Evolutionary conservation across 2,329 filamentous ascomycete species (phyloP).

Genomic region (Talaromyces sp.): DNA sequence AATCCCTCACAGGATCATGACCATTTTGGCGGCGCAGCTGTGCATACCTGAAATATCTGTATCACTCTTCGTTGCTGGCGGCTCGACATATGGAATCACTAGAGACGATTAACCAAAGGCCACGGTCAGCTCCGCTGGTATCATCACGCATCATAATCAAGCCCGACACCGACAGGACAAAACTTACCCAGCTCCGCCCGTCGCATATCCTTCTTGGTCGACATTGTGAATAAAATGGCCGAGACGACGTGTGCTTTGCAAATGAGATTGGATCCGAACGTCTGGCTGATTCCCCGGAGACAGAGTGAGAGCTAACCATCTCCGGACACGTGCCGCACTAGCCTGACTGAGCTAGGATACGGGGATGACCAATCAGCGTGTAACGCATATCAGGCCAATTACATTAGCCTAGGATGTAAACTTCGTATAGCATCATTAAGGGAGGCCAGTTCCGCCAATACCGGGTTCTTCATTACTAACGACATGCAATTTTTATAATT

Average conservation of each 20-base stretch:
- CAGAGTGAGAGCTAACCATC: background rate
- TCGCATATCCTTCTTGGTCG: constrained; percentile 70
- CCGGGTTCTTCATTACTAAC: background rate
- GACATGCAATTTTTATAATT: background rate
- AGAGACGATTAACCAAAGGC: constrained; percentile 14
- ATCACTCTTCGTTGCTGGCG: constrained; percentile 58
- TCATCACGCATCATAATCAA: background rate
- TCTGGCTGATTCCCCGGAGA: constrained; percentile 2
- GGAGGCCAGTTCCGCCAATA: background rate
- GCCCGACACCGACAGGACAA: too few relatives aligned
- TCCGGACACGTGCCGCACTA: constrained; percentile 11
- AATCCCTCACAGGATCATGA: background rate
- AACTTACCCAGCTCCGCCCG: constrained; percentile 64
- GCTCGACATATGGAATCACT: constrained; percentile 88
- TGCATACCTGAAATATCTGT: constrained; percentile 65
- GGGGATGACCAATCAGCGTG: background rate
- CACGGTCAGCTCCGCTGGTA: constrained; percentile 16
- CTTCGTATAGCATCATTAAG: background rate
- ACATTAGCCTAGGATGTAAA: background rate
- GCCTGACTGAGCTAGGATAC: background rate
- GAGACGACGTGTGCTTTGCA: background rate
- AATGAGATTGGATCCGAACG: background rate
- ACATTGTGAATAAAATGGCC: constrained; percentile 47
- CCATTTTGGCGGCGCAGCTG: constrained; percentile 33
- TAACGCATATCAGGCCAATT: background rate